These are phyloP conservation scores for Lactarius tabidus DNA, from an alignment of 768 basidiomycete genomes.

Conservation along the genomic window DNA sequence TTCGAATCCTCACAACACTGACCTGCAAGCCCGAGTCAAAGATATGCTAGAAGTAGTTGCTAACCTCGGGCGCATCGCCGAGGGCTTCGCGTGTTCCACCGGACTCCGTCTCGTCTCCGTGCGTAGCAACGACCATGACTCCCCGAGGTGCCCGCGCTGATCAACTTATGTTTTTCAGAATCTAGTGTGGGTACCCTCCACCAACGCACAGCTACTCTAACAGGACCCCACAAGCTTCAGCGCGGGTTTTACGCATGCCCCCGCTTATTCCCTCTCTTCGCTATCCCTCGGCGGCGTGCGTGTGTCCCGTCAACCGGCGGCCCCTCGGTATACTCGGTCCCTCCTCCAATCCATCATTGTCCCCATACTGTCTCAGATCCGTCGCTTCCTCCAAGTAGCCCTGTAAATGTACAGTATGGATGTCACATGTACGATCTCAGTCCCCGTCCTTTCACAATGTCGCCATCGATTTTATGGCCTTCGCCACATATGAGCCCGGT, in stretches of 20 bases:
- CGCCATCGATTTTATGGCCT: background rate
- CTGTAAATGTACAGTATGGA: background rate
- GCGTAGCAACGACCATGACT: too few species aligned
- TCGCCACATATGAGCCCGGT: background rate
- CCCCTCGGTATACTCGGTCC: background rate
- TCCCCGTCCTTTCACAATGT: background rate
- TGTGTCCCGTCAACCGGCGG: too few species aligned
- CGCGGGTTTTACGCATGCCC: conserved; percentile 15
- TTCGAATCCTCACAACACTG: background rate
- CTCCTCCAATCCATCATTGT: background rate
- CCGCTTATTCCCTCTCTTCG: conserved; percentile 17
- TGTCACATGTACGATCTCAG: too few species aligned
- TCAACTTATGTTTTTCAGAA: too few species aligned
- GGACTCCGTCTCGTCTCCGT: conserved; percentile 22
- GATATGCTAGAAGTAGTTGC: conserved; percentile 15
- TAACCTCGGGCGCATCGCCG: conserved; percentile 15
- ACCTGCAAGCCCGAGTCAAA: conserved; percentile 5
- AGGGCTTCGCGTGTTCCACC: conserved; percentile 14
- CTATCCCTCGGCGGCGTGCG: background rate
- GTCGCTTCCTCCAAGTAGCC: background rate
- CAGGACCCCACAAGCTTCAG: conserved; percentile 15
- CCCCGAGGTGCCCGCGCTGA: too few species aligned
- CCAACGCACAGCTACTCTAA: background rate
- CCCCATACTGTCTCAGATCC: background rate
- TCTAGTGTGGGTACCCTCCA: conserved; percentile 4